Evolutionary conservation across 345 rosid species (phyloP).

Genomic region (Trapa incisa): DNA sequence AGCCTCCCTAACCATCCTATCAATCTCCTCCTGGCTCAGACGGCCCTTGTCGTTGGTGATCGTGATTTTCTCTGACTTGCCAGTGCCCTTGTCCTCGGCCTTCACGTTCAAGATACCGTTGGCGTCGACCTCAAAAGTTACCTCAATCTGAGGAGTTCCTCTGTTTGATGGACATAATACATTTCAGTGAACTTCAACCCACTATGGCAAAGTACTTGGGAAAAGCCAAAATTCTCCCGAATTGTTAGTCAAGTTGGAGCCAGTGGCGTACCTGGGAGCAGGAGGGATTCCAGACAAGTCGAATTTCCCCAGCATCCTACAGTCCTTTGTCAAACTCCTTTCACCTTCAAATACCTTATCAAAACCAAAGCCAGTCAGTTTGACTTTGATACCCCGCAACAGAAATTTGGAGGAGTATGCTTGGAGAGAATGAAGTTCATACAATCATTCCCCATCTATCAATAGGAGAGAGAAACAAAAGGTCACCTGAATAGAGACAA

Average conservation of each 20-base stretch:
- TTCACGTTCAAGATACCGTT: slow-evolving; percentile 84
- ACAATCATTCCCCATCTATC: neutral
- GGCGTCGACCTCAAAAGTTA: slow-evolving; percentile 90
- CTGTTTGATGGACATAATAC: slow-evolving; percentile 22
- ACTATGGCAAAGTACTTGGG: neutral
- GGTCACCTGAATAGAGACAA: slow-evolving; percentile 79
- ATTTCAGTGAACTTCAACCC: too few relatives aligned
- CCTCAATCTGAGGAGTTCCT: slow-evolving; percentile 97
- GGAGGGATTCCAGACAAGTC: slow-evolving; percentile 79
- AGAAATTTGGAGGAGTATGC: neutral
- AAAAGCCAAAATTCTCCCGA: neutral
- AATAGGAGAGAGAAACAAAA: neutral
- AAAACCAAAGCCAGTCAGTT: neutral
- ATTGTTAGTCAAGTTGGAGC: neutral
- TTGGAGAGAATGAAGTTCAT: neutral
- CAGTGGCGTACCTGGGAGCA: slow-evolving; percentile 55
- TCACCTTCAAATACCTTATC: slow-evolving; percentile 90
- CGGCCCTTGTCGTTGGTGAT: slow-evolving; percentile 96
- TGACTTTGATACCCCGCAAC: neutral
- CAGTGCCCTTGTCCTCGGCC: slow-evolving; percentile 89
- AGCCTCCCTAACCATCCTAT: slow-evolving; percentile 84
- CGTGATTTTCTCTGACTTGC: slow-evolving; percentile 85
- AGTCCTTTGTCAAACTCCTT: slow-evolving; percentile 93
- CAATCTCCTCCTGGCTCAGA: slow-evolving; percentile 91
- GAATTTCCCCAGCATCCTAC: slow-evolving; percentile 76